phyloP scores from a whole-genome alignment of 257 asterid species.

The Plantago elongata region DNA sequence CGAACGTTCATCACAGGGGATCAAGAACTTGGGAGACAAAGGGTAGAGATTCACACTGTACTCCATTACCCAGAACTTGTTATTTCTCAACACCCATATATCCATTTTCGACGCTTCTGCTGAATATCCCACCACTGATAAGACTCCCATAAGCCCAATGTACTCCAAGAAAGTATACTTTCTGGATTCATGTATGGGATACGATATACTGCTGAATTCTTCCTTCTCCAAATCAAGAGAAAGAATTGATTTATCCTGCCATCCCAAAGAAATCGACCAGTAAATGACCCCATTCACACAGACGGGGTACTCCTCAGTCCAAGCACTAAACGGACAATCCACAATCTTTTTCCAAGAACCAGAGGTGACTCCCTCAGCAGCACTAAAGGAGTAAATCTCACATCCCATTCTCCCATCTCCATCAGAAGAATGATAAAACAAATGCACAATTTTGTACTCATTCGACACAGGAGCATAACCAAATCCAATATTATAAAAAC shows the following conservation, averaged over 20 bases:
- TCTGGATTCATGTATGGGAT: conserved; percentile 22
- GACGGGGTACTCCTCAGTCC: conserved; percentile 36
- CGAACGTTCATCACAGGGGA: conserved; percentile 28
- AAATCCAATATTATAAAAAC: conserved; percentile 35
- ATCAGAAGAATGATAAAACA: conserved; percentile 24
- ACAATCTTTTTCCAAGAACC: conserved; percentile 33
- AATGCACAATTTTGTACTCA: conserved; percentile 41
- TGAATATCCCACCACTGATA: conserved; percentile 36
- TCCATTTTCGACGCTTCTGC: conserved; percentile 30
- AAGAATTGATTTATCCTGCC: conserved; percentile 35
- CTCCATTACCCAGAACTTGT: conserved; percentile 31
- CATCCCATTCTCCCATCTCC: conserved; percentile 38
- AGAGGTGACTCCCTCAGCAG: conserved; percentile 18
- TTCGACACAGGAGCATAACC: conserved; percentile 32
- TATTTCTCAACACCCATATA: conserved; percentile 36
- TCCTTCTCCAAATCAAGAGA: conserved; percentile 35
- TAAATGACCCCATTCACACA: conserved; percentile 32
- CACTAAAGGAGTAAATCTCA: conserved; percentile 33
- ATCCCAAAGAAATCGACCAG: conserved; percentile 35
- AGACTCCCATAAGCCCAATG: conserved; percentile 30
- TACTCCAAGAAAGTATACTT: conserved; percentile 33
- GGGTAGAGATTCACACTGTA: conserved; percentile 32
- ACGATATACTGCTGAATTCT: conserved; percentile 27
- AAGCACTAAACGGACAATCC: conserved; percentile 35
- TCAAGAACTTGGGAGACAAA: conserved; percentile 32